Conservation (phyloP, 768 basidiomycete species). For the Hortiboletus campestris region DNA sequence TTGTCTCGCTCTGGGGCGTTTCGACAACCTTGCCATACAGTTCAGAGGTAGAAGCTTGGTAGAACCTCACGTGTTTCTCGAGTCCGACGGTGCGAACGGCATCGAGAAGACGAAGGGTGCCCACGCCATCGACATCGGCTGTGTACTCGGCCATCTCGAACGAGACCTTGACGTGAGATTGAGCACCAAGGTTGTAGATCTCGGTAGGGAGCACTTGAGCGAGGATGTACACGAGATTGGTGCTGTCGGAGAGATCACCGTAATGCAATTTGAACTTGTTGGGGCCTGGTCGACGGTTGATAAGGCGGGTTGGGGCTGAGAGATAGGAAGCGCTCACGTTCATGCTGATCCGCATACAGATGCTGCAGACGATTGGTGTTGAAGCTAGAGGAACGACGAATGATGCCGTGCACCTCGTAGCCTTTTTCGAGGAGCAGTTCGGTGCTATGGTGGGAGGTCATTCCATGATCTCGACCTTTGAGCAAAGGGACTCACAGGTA, state of each 20-base stretch:
- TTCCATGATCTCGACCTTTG: not conserved
- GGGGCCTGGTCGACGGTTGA: slow-evolving; percentile 44
- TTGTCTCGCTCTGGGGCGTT: slow-evolving; percentile 93
- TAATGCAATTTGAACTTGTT: slow-evolving; percentile 84
- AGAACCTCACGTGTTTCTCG: slow-evolving; percentile 91
- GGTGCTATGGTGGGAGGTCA: slow-evolving; percentile 46
- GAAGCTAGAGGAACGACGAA: slow-evolving; percentile 96
- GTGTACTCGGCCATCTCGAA: slow-evolving; percentile 99
- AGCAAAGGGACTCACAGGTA: slow-evolving; percentile 66
- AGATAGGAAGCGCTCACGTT: slow-evolving; percentile 52
- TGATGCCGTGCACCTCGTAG: slow-evolving; percentile 93
- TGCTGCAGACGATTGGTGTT: slow-evolving; percentile 95
- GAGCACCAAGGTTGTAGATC: slow-evolving; percentile 97
- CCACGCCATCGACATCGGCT: slow-evolving; percentile 93
- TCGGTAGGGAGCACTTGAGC: slow-evolving; percentile 93
- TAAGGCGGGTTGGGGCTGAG: not conserved
- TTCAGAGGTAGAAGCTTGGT: slow-evolving; percentile 97
- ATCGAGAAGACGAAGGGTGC: slow-evolving; percentile 92
- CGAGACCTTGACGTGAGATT: slow-evolving; percentile 98
- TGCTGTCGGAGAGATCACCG: slow-evolving; percentile 92
- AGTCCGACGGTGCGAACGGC: slow-evolving; percentile 95
- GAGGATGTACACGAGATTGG: slow-evolving; percentile 95
- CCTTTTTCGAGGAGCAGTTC: slow-evolving; percentile 85
- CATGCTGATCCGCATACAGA: slow-evolving; percentile 90
- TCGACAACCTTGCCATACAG: slow-evolving; percentile 96